Conservation (phyloP, 805 yeast species). For the Hanseniaspora clermontiae region DNA sequence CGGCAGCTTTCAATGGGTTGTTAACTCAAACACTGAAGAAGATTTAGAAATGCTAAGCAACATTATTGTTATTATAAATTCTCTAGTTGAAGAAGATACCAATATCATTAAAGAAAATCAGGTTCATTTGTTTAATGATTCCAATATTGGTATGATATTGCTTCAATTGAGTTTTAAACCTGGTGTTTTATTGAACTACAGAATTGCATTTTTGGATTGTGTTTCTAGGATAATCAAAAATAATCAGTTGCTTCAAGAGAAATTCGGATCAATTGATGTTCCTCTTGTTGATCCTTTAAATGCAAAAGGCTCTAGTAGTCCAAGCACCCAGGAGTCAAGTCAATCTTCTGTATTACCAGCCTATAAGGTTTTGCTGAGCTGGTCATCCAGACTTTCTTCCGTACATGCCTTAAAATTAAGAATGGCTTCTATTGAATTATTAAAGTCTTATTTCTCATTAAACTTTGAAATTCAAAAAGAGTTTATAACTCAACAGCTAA, state of each 20-base stretch:
- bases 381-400: constrained; percentile 71
- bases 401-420: constrained; percentile 76
- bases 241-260: constrained; percentile 53
- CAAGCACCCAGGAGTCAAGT: not conserved
- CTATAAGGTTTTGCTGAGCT: constrained; percentile 57
- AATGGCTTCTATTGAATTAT: constrained; percentile 51
- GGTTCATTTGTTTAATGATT: constrained; percentile 36
- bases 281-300: constrained; percentile 69
- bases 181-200: constrained; percentile 48
- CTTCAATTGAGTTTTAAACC: constrained; percentile 60
- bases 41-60: constrained; percentile 46
- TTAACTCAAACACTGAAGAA: constrained; percentile 21
- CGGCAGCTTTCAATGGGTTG: constrained; percentile 1
- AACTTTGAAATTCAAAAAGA: constrained; percentile 49
- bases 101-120: constrained; percentile 55
- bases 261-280: constrained; percentile 73
- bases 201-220: constrained; percentile 57
- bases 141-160: constrained; percentile 53
- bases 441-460: constrained; percentile 55
- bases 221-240: constrained; percentile 64
- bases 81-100: constrained; percentile 63
- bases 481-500: constrained; percentile 57
- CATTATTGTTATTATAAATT: constrained; percentile 56
- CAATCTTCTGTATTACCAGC: constrained; percentile 42
- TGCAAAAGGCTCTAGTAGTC: not conserved